These are phyloP conservation scores for Sporothrix variecibatus DNA, from an alignment of 2,329 filamentous ascomycete genomes.

Conservation along the genomic window DNA sequence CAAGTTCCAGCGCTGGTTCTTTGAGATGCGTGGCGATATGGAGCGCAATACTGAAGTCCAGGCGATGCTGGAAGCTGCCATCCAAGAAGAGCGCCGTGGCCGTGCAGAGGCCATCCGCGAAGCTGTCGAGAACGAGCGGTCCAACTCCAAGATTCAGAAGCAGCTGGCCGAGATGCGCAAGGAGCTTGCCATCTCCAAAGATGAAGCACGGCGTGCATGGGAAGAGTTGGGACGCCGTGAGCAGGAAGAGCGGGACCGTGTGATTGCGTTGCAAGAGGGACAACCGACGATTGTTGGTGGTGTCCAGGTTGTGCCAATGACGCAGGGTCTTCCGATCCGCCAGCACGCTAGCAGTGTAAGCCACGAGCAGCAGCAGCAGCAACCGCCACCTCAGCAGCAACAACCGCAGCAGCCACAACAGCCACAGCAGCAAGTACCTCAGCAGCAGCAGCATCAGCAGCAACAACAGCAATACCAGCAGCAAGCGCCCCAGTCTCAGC, in stretches of 20 bases:
- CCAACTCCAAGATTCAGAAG: slow-evolving; percentile 71
- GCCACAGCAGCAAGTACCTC: slow-evolving; percentile 30
- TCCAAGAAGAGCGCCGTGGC: slow-evolving; percentile 73
- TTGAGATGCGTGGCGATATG: slow-evolving; percentile 85
- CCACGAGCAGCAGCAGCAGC: slow-evolving; percentile 38
- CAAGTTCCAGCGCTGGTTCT: slow-evolving; percentile 99
- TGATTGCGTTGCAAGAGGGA: slow-evolving; percentile 80
- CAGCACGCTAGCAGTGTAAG: slow-evolving; percentile 47
- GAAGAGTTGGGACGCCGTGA: slow-evolving; percentile 92
- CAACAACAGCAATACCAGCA: slow-evolving; percentile 33
- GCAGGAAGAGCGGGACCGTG: slow-evolving; percentile 88
- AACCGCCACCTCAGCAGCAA: slow-evolving; percentile 40
- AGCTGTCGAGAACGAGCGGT: slow-evolving; percentile 66
- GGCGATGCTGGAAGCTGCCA: slow-evolving; percentile 71
- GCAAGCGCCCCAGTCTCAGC: slow-evolving; percentile 26
- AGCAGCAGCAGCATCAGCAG: slow-evolving; percentile 9
- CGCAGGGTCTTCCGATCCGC: slow-evolving; percentile 65
- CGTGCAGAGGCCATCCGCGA: slow-evolving; percentile 68
- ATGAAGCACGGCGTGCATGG: slow-evolving; percentile 93
- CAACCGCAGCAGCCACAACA: slow-evolving; percentile 32
- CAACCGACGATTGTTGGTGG: slow-evolving; percentile 87
- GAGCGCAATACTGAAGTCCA: slow-evolving; percentile 82
- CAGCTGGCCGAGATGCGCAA: slow-evolving; percentile 87
- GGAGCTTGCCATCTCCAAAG: slow-evolving; percentile 91
- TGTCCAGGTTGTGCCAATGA: slow-evolving; percentile 94